phyloP scores from a whole-genome alignment of 2,329 filamentous ascomycete genomes.

The Cladobotryum mycophilum region DNA sequence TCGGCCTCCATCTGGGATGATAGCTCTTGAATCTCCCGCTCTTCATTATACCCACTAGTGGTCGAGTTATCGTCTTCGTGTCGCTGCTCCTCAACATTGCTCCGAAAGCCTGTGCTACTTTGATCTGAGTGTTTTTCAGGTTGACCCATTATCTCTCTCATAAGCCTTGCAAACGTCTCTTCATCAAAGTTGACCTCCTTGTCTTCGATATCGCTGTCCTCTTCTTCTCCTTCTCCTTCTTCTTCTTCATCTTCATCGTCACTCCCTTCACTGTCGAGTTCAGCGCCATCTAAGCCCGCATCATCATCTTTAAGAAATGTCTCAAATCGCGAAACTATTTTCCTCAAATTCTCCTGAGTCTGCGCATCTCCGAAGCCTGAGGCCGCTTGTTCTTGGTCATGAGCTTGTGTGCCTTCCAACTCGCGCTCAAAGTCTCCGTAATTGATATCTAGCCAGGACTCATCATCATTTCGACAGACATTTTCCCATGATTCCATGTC shows the following conservation, averaged over 20 bases:
- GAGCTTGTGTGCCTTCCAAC: conserved; percentile 46
- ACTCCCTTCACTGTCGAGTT: conserved; percentile 64
- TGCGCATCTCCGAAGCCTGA: conserved; percentile 58
- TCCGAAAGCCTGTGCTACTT: neutral
- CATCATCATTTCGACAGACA: conserved; percentile 63
- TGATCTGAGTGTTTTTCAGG: conserved; percentile 22
- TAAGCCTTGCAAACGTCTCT: conserved; percentile 75
- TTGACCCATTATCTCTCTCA: conserved; percentile 85
- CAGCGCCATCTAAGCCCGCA: conserved; percentile 73
- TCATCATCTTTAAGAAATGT: conserved; percentile 81
- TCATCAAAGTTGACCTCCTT: conserved; percentile 78
- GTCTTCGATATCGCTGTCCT: conserved; percentile 60
- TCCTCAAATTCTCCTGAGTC: conserved; percentile 70
- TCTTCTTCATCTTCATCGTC: conserved; percentile 50
- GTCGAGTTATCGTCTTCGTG: conserved; percentile 20
- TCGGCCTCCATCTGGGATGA: conserved; percentile 67
- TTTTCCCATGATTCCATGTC: conserved; percentile 69
- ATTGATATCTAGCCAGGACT: conserved; percentile 87
- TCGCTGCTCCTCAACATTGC: neutral
- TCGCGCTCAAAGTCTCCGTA: conserved; percentile 85
- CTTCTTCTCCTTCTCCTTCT: conserved; percentile 42
- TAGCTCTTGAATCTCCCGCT: conserved; percentile 57
- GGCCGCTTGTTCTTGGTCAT: conserved; percentile 28
- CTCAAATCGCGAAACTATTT: conserved; percentile 92
- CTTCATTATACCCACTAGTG: conserved; percentile 40